Conservation (phyloP, 2,329 filamentous ascomycete genomes). For the Alternaria arbusti region DNA sequence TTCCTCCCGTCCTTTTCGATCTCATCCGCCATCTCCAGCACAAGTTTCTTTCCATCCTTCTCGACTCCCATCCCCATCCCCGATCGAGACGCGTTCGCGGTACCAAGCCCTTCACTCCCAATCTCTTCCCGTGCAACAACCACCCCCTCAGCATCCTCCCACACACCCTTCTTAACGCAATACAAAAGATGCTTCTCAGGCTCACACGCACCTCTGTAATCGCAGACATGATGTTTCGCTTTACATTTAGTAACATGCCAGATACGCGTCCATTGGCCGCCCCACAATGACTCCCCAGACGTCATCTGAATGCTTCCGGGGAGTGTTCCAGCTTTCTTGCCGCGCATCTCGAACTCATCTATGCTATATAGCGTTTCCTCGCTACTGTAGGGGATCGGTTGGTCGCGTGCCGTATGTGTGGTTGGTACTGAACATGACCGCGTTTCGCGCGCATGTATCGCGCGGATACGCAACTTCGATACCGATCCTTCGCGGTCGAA, state of each 20-base stretch:
- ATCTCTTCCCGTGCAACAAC: conserved; percentile 17
- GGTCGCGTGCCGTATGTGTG: neutral
- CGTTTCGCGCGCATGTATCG: conserved; percentile 23
- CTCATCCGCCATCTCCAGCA: conserved; percentile 18
- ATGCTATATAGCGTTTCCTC: conserved; percentile 30
- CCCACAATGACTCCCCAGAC: conserved; percentile 17
- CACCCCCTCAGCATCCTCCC: conserved; percentile 26
- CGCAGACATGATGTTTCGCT: conserved; percentile 13
- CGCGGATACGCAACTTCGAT: conserved; percentile 22
- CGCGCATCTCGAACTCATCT: conserved; percentile 25
- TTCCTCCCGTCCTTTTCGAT: conserved; percentile 9
- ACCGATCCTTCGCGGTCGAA: conserved; percentile 14
- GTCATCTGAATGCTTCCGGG: conserved; percentile 20
- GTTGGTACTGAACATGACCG: conserved; percentile 18
- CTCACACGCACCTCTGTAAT: conserved; percentile 15
- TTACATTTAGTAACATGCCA: conserved; percentile 26
- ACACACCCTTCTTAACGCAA: conserved; percentile 19
- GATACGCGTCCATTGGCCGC: conserved; percentile 25
- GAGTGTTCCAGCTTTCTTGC: conserved; percentile 13
- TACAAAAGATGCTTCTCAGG: conserved; percentile 31
- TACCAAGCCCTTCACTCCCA: neutral
- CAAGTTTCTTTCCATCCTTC: neutral
- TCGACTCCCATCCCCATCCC: neutral
- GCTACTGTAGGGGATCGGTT: conserved; percentile 23
- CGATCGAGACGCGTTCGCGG: neutral